Base-by-base conservation (phyloP, 495 filamentous ascomycete species). In the Oleoguttula mirabilis region DNA sequence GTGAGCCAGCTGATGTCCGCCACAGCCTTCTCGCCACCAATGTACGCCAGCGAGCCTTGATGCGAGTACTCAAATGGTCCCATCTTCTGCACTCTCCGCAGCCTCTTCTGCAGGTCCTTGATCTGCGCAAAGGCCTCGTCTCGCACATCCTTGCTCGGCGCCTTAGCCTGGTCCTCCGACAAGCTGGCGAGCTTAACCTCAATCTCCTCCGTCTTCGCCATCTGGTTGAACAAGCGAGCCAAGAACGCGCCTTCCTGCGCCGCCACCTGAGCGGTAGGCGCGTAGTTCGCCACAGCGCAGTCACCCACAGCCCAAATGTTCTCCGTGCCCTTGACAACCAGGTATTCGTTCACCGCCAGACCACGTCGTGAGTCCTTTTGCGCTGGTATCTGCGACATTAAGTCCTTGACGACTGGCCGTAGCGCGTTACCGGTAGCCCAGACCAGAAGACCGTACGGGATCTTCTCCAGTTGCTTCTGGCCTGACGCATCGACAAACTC, bases 371-470 rank as follows among this genome's bases (percentile, higher is more conserved):
- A 94, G 67, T 93, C 77, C 66, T 85, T 86, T 60, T 98, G 90
- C 6, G 85, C 90, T 8, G 92, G 86, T 45, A 98, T 84, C 62
- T 88, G 82, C 49, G 61, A 63, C 79, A 95, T 93, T 32, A 96
- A 76, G 62, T 96, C 88, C 55, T 77, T 80, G 59, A 96, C 74
- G 10, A 96, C 70, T 21, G 77, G 77, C 43, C 92, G 85, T 21
- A 98, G 68, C 15, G 90, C 86, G 59, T 98, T 98, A 62, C 92
- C 92, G 27, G 92, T 96, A 30, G 90, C 90, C 90, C 90, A 99
- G 41, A 99, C 88, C 23, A 99, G 76, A 34, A 95, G 79, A 55
- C 90, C 90, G 64, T 92, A 99, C 35, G 92, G 90, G 56, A 96
- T 81, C 22, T 73, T 71, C 60, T 94, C 73, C 28, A 73, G 58